Base-by-base conservation (phyloP, 495 filamentous ascomycete species). In the Talaromyces liani region DNA sequence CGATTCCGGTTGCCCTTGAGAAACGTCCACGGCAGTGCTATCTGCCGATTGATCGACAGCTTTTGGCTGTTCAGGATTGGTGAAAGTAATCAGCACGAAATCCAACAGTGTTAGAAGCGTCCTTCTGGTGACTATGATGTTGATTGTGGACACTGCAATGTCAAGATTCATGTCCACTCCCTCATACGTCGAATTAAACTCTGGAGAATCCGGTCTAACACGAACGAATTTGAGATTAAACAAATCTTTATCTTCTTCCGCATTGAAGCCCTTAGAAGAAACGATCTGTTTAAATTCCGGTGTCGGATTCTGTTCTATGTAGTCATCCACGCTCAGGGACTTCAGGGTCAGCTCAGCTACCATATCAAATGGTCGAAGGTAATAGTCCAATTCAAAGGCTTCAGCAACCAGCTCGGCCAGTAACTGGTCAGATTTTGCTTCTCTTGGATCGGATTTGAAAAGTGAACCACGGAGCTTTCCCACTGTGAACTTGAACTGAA, bases 261-360 rank as follows among this genome's bases (percentile, higher is more conserved):
- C 81, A 62, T 85, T 78, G 10, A 85, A 81, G 53, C 91, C 91
- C 53, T 91, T 92, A 5, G 93, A 96, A 0, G 93, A 96, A 14
- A 98, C 82, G 58, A 98, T 94, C 54, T 90, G 91, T 78, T 95
- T 96, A 82, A 98, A 98, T 70, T 97, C 93, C 20, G 94, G 90
- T 2, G 88, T 77, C 0, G 92, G 91, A 65, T 94, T 90, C 60
- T 93, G 87, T 65, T 93, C 90, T 22, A 98, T 92, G 66, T 97
- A 90, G 71, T 98, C 94, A 66, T 98, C 94, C 36, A 98, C 84
- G 20, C 87, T 91, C n/a, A 98, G 73, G 1, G 91, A 92, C 27
- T 89, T 90, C 18, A 98, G 82, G 6, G 90, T 82, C 6, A 98
- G 90, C 67, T 96, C 91, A 6, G 93, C 92, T 29, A 87, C 89